Evolutionary conservation across 1,284 basidiomycete species (phyloP).

Genomic region (Phylloporus sp.): DNA sequence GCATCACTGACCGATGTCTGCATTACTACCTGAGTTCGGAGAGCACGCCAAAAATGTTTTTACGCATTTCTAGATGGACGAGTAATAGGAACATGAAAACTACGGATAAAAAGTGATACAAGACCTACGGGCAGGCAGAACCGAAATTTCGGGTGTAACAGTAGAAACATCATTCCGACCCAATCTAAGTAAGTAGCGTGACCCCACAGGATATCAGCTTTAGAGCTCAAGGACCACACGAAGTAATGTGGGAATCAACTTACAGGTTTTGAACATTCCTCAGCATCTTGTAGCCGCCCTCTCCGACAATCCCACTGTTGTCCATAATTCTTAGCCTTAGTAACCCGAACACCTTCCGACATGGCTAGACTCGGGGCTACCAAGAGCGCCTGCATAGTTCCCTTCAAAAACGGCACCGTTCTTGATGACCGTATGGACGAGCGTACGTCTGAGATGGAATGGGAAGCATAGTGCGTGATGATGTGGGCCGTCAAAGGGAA

Average conservation of each 20-base stretch:
- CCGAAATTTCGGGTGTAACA: conserved; percentile 67
- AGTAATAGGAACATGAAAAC: not conserved
- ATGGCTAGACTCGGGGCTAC: conserved; percentile 57
- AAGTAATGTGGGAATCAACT: conserved; percentile 30
- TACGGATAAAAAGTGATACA: not conserved
- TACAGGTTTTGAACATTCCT: conserved; percentile 79
- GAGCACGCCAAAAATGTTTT: conserved; percentile 72
- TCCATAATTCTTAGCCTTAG: conserved; percentile 80
- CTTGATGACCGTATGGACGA: conserved; percentile 81
- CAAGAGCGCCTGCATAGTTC: conserved; percentile 75
- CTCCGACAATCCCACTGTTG: conserved; percentile 65
- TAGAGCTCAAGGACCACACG: not conserved
- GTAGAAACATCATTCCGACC: conserved; percentile 71
- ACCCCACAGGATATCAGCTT: conserved; percentile 49
- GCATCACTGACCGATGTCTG: no score
- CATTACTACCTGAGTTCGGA: not conserved
- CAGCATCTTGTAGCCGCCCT: conserved; percentile 70
- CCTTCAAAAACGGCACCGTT: conserved; percentile 89
- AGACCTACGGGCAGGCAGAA: conserved; percentile 75
- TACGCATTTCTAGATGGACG: conserved; percentile 54
- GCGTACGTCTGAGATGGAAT: conserved; percentile 83
- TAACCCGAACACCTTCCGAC: conserved; percentile 73
- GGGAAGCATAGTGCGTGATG: no score
- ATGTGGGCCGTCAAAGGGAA: conserved; percentile 84
- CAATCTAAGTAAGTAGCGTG: conserved; percentile 69